These are phyloP conservation scores for Schizopora paradoxa DNA, from an alignment of 1,284 basidiomycete species.

Conservation along the genomic window DNA sequence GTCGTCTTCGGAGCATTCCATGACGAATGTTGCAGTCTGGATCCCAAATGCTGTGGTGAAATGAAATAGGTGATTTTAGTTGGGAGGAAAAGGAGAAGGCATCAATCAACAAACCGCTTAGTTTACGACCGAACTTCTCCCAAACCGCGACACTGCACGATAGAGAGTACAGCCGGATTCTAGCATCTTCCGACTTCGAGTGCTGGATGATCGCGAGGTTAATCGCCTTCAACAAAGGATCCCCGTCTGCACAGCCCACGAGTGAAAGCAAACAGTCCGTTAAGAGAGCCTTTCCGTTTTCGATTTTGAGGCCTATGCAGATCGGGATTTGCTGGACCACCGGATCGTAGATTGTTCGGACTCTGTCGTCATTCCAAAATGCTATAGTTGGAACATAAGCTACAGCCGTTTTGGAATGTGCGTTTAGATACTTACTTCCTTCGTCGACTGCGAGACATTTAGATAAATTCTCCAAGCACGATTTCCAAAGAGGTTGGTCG, in stretches of 20 bases:
- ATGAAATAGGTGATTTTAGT: not conserved
- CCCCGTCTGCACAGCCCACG: slow-evolving; percentile 51
- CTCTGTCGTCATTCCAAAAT: slow-evolving; percentile 85
- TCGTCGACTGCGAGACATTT: slow-evolving; percentile 80
- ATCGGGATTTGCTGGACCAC: slow-evolving; percentile 64
- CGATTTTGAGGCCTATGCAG: slow-evolving; percentile 33
- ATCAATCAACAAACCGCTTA: slow-evolving; percentile 49
- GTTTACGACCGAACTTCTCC: slow-evolving; percentile 69
- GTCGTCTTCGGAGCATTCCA: slow-evolving; percentile 78
- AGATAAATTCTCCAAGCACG: slow-evolving; percentile 58
- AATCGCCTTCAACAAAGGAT: slow-evolving; percentile 69
- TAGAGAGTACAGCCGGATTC: slow-evolving; percentile 66
- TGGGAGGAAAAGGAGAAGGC: not conserved
- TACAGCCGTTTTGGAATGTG: not conserved
- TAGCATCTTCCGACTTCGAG: slow-evolving; percentile 74
- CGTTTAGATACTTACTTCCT: slow-evolving; percentile 48
- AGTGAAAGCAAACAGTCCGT: slow-evolving; percentile 48
- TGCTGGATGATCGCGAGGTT: slow-evolving; percentile 86
- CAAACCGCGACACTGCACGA: slow-evolving; percentile 70
- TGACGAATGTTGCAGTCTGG: slow-evolving; percentile 79
- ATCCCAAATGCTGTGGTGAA: slow-evolving; percentile 53
- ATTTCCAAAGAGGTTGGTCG: slow-evolving; percentile 54
- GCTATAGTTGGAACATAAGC: slow-evolving; percentile 34
- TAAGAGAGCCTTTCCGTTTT: slow-evolving; percentile 36
- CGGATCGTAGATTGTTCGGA: slow-evolving; percentile 54